Conservation (phyloP, 768 basidiomycete genomes). For the Boletus reticuloceps region DNA sequence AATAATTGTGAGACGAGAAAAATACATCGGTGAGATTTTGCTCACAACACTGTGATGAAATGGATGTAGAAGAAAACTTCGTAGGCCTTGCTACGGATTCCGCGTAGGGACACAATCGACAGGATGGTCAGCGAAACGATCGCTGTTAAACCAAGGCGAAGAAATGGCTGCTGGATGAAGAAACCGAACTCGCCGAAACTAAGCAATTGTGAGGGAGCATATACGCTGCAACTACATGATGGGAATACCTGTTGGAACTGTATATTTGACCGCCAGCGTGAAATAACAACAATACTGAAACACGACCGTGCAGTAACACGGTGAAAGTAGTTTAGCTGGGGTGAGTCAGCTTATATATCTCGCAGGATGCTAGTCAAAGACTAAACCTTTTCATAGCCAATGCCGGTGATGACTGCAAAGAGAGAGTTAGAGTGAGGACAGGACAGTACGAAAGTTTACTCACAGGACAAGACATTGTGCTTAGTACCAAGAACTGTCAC, state of each 20-base stretch:
- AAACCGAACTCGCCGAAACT: not conserved
- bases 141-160: slow-evolving; percentile 37
- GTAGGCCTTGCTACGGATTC: slow-evolving; percentile 44
- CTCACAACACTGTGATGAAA: slow-evolving; percentile 42
- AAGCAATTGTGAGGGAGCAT: not conserved
- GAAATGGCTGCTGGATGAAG: slow-evolving; percentile 9
- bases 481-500: slow-evolving; percentile 48
- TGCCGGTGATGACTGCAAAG: slow-evolving; percentile 25
- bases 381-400: slow-evolving; percentile 28
- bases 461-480: slow-evolving; percentile 45
- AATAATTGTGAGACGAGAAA: slow-evolving; percentile 4
- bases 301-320: slow-evolving; percentile 48
- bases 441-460: not conserved
- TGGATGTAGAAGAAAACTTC: slow-evolving; percentile 54
- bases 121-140: slow-evolving; percentile 41
- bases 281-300: slow-evolving; percentile 46
- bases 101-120: slow-evolving; percentile 46
- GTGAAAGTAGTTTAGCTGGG: slow-evolving; percentile 42
- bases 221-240: not conserved
- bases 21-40: not conserved
- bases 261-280: slow-evolving; percentile 36
- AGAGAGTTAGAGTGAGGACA: not conserved
- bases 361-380: not conserved
- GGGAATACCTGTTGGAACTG: not conserved
- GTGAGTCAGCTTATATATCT: not conserved